Evolutionary conservation across 2,329 filamentous ascomycete genomes (phyloP).

Genomic region (Phialophora verrucosa): DNA sequence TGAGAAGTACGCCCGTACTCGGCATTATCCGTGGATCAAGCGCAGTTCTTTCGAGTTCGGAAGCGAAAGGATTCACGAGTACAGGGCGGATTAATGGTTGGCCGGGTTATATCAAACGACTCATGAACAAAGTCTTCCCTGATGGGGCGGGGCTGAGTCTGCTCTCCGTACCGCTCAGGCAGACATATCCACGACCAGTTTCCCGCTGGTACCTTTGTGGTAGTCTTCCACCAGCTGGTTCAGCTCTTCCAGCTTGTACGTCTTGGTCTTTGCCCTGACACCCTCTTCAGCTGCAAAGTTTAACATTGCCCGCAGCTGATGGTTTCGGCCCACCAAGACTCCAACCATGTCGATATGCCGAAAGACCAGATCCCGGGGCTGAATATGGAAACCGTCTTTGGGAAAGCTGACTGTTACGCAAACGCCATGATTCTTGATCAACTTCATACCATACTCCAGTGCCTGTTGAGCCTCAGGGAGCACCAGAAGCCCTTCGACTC

Average conservation of each 20-base stretch:
- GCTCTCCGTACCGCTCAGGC: background rate
- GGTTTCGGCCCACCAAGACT: slow-evolving; percentile 54
- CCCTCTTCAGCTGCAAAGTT: slow-evolving; percentile 53
- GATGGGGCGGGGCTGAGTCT: no score
- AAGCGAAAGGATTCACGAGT: background rate
- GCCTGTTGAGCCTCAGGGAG: slow-evolving; percentile 48
- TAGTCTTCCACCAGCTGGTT: slow-evolving; percentile 36
- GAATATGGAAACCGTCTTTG: slow-evolving; percentile 13
- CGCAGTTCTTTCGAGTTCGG: background rate
- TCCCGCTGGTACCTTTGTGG: slow-evolving; percentile 32
- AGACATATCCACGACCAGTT: slow-evolving; percentile 28
- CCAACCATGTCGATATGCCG: slow-evolving; percentile 54
- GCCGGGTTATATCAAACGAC: background rate
- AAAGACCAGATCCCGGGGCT: slow-evolving; percentile 39
- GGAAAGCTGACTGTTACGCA: slow-evolving; percentile 45
- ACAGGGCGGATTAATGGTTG: no score
- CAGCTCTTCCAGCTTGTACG: slow-evolving; percentile 27
- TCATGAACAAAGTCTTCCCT: background rate
- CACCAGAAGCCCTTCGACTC: slow-evolving; percentile 52
- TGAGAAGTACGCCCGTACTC: no score
- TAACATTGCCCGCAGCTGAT: slow-evolving; percentile 67
- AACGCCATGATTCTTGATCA: slow-evolving; percentile 42
- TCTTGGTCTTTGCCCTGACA: slow-evolving; percentile 23
- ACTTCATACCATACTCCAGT: slow-evolving; percentile 43
- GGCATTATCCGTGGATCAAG: background rate